phyloP scores from a whole-genome alignment of 352 stramenopile genomes.

The Phytophthora crassamura region DNA sequence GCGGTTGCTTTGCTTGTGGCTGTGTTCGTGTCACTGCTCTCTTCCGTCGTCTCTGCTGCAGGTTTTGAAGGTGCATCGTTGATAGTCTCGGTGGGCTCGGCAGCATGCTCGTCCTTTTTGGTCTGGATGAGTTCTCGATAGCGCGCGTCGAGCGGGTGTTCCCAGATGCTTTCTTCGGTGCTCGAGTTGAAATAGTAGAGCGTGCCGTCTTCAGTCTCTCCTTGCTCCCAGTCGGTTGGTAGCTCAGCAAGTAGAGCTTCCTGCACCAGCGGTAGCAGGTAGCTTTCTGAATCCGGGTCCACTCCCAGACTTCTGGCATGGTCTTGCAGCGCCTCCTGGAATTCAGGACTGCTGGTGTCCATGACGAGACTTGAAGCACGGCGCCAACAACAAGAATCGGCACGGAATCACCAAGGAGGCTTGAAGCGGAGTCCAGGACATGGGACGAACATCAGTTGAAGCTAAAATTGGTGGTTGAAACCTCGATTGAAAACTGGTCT shows the following conservation, averaged over 20 bases:
- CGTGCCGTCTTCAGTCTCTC: conserved; percentile 68
- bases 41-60: not conserved
- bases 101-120: conserved; percentile 45
- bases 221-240: conserved; percentile 63
- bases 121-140: conserved; percentile 60
- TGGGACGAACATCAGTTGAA: conserved; percentile 12
- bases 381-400: not conserved
- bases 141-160: conserved; percentile 63
- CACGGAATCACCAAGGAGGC: not conserved
- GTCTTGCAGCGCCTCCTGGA: conserved; percentile 63
- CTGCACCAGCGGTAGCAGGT: conserved; percentile 56
- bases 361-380: conserved; percentile 24
- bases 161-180: conserved; percentile 71
- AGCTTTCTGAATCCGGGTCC: conserved; percentile 54
- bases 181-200: conserved; percentile 74
- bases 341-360: conserved; percentile 57
- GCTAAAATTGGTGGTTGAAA: conserved; percentile 25
- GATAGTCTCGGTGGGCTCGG: conserved; percentile 14
- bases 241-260: conserved; percentile 64
- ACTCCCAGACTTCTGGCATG: conserved; percentile 68
- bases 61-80: not conserved
- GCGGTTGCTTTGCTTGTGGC: not conserved
- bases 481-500: too few relatives aligned
- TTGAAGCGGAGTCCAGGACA: conserved; percentile 9
- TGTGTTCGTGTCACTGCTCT: conserved; percentile 4